Evolutionary conservation across 331 rosid genomes (phyloP), one percentile per base, ranked within the genome.

Genomic region (Rhamnella rubrinervis): DNA sequence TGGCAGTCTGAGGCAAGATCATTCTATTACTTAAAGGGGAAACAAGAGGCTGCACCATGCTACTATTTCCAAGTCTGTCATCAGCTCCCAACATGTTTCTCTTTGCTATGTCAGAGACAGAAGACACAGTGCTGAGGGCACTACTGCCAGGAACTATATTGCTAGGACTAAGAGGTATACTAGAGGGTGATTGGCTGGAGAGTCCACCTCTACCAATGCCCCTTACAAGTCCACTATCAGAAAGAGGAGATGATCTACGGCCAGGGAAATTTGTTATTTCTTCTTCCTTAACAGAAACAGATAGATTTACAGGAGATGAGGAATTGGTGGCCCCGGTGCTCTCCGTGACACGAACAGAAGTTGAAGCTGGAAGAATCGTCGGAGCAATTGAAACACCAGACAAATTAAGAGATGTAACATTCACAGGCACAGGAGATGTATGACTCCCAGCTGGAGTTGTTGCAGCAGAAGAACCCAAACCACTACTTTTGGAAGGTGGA

Each of bases 51-150:
- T 80, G 98, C 79, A 67, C 93, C 82, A 81, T 69, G 55, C 88
- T 86, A 78, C 95, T 81, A 80, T 82, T 84, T 66, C 91, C 96
- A 81, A 89, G 75, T 82, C 93, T 85, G 61, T 91, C 99, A 75
- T 91, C 97, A 57, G 88, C 83, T 64, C 83, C 93, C 87, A 89
- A 70, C 67, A 89, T 75, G 76, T 86, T 95, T 77, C 92, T 85
- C 79, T 89, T 95, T n/a, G 96, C 59, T 61, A 91, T 77, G 47
- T 95, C 99, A 49, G 96, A 84, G 55, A 82, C 84, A n/a, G 84
- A 81, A 74, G 96, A 81, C 55, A 83, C 90, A 68, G 83, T 70
- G 73, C 96, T 90, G 78, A 84, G 84, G 75, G 88, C 68, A 59
- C 73, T 88, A 82, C 68, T 85, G 80, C 83, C 65, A 67, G 98